Evolutionary conservation across 169 alveolate species (phyloP), one percentile per base, ranked within the genome.

Genomic region (Plasmodium sp.): DNA sequence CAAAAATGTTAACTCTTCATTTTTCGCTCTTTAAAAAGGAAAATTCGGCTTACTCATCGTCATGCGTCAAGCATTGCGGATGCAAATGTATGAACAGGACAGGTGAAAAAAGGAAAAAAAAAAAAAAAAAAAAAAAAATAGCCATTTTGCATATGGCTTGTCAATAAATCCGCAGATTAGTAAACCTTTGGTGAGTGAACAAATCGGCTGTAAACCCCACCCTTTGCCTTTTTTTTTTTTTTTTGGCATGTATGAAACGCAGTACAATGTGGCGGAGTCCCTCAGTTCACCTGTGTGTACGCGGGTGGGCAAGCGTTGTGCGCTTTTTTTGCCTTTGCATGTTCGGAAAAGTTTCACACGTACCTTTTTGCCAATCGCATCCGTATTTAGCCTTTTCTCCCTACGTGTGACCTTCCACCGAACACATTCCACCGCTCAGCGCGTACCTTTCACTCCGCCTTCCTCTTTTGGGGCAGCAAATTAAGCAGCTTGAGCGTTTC

Each of bases 401-500:
- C n/a, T 67, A 27, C 43, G 39, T 22, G 36, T 22, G n/a, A 27
- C 43, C 77, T 27, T 27, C 31, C 12, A 31, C 77, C 18, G 58
- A 48, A 14, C 77, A 74, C 80, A 12, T 74, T 48, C 22, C 45
- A 18, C 36, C 33, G 58, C 31, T 33, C 16, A 36, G n/a, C 51
- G 36, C 51, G 56, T 36, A 3, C n/a, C 39, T 1, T 67, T 73
- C 62, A 51, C 54, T 80, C 88, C 45, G 56, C 73, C 74, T 88
- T 88, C 36, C 83, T 88, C 54, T 88, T 88, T 80, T 88, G 80
- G 31, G 94, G 94, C 12, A 88, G 82, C 27, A 88, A 80, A 45
- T 88, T 88, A 33, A 88, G 83, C 83, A 88, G 71, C 56, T 88
- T 88, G 62, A 88, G 31, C 73, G 94, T 88, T 43, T 88, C 94